Evolutionary conservation across 257 asterid genomes (phyloP).

Genomic region (Ajuga chamaepitys): DNA sequence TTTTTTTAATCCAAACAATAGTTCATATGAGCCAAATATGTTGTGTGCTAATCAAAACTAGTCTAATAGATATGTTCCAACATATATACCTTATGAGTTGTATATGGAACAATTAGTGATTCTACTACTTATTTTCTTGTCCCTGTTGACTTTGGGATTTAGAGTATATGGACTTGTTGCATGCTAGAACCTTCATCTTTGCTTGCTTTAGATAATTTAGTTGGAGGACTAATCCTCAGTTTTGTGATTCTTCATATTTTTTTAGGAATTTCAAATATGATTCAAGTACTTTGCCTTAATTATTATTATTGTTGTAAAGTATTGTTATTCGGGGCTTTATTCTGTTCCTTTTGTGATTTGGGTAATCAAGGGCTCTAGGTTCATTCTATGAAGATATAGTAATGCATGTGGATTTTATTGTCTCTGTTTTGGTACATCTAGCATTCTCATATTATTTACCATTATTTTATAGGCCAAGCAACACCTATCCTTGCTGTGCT

Average conservation of each 20-base stretch:
- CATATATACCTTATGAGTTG: not conserved
- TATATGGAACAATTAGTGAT: not conserved
- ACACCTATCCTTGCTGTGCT: slow-evolving; percentile 86
- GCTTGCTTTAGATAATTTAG: not conserved
- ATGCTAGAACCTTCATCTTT: not conserved
- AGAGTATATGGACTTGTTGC: not conserved
- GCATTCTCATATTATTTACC: slow-evolving; percentile 4
- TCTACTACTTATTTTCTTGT: no score
- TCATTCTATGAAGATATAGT: not conserved
- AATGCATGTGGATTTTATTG: not conserved
- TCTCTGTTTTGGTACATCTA: not conserved
- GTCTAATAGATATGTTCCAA: not conserved
- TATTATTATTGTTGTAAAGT: no score
- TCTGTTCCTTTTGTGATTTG: not conserved
- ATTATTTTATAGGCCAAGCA: slow-evolving; percentile 64
- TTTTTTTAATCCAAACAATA: no score
- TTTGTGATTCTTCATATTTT: not conserved
- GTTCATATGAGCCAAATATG: not conserved
- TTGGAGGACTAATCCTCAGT: not conserved
- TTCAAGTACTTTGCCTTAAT: not conserved
- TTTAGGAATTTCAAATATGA: not conserved
- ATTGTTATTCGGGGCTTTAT: not conserved
- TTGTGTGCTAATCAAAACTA: slow-evolving; percentile 1
- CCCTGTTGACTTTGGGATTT: not conserved
- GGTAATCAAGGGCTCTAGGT: not conserved